phyloP scores from a whole-genome alignment of 371 early-diverging fungal genomes.

The Haplosporangium sp. region DNA sequence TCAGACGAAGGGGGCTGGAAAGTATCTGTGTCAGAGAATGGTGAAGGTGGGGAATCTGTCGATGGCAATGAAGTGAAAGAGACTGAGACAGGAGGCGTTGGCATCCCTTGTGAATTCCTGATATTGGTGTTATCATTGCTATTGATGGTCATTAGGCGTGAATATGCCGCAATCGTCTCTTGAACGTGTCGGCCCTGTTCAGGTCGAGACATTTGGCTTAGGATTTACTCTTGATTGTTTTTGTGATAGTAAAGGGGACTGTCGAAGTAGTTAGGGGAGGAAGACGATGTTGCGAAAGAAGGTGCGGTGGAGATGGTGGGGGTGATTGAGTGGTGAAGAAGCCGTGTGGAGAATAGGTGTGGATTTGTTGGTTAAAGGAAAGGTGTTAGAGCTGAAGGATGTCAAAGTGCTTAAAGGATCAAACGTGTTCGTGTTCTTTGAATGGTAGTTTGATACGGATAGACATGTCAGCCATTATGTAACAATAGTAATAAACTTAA shows the following conservation, averaged over 20 bases:
- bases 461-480: slow-evolving; percentile 15
- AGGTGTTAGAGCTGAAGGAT: slow-evolving; percentile 5
- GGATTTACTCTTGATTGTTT: slow-evolving; percentile 3
- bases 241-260: slow-evolving; percentile 4
- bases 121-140: slow-evolving; percentile 1
- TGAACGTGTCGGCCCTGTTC: slow-evolving; percentile 37
- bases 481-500: background rate
- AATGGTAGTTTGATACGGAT: background rate
- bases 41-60: slow-evolving; percentile 1
- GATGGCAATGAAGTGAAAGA: slow-evolving; percentile 6
- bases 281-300: slow-evolving; percentile 2
- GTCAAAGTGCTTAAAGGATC: background rate
- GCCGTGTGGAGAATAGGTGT: background rate
- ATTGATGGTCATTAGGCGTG: slow-evolving; percentile 20
- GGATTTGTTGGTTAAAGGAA: slow-evolving; percentile 5
- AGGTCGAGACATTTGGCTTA: slow-evolving; percentile 14
- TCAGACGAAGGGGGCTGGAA: slow-evolving; percentile 10
- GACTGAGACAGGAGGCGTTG: background rate
- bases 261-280: background rate
- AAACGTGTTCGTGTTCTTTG: slow-evolving; percentile 13
- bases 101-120: background rate
- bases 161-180: slow-evolving; percentile 27
- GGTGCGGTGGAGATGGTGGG: slow-evolving; percentile 1
- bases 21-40: slow-evolving; percentile 2
- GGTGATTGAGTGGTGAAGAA: background rate